These are phyloP conservation scores for Castanea sativa DNA, from an alignment of 306 rosid species.

Conservation along the genomic window DNA sequence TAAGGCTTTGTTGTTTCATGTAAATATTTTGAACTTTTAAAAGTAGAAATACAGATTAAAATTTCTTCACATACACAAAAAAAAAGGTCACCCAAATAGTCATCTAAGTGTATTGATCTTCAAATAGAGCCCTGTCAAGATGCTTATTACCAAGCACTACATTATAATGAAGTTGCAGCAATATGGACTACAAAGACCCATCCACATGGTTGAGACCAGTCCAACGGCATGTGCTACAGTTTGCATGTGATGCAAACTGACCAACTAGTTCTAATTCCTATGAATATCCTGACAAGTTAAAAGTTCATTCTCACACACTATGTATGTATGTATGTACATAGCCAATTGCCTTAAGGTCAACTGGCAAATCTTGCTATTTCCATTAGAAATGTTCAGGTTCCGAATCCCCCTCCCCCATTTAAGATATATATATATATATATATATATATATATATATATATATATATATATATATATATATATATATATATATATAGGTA, in stretches of 20 bases:
- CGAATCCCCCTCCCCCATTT: too few species aligned
- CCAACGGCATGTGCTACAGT: not conserved
- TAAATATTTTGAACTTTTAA: not conserved
- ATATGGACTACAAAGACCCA: not conserved
- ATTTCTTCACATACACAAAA: too few species aligned
- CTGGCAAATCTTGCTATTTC: too few species aligned
- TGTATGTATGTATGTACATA: too few species aligned
- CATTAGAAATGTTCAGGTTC: too few species aligned
- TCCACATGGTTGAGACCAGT: slow-evolving; percentile 1
- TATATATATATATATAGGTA: too few species aligned
- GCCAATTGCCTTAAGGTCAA: too few species aligned
- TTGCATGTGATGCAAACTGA: slow-evolving; percentile 4
- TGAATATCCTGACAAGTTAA: not conserved
- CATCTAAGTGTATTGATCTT: not conserved
- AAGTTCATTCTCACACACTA: too few species aligned
- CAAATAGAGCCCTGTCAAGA: not conserved
- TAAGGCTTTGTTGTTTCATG: too few species aligned
- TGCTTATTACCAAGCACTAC: not conserved
- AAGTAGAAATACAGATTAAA: not conserved
- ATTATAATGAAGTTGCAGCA: not conserved
- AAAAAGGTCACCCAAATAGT: not conserved
- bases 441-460: too few species aligned
- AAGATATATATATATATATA: too few species aligned
- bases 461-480: too few species aligned
- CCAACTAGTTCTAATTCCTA: slow-evolving; percentile 3